A percentile compares a stretch with the other conserved stretches of the same genome.
phyloP scores from a whole-genome alignment of 768 basidiomycete genomes.

The Naganishia randhawae region DNA sequence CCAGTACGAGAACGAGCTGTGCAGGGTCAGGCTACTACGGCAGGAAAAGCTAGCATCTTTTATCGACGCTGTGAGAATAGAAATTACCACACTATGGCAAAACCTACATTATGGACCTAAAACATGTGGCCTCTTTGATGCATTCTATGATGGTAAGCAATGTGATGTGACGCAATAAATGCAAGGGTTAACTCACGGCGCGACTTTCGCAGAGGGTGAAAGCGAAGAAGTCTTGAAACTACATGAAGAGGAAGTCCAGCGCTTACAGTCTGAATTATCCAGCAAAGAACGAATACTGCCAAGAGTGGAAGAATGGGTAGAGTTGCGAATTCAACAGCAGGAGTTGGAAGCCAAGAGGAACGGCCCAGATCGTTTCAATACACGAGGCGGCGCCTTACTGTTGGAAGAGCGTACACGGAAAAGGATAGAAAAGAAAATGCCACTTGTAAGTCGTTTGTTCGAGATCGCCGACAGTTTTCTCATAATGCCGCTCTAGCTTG shows the following conservation, averaged over 20 bases:
- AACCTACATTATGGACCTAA: slow-evolving; percentile 80
- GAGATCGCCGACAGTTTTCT: background rate
- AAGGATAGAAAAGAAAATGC: slow-evolving; percentile 85
- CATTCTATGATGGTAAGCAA: slow-evolving; percentile 72
- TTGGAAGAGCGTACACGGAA: slow-evolving; percentile 98
- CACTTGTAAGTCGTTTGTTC: slow-evolving; percentile 62
- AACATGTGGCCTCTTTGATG: slow-evolving; percentile 73
- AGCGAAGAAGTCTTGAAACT: slow-evolving; percentile 72
- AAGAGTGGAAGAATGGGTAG: slow-evolving; percentile 79
- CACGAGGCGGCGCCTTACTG: slow-evolving; percentile 55
- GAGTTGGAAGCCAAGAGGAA: slow-evolving; percentile 61
- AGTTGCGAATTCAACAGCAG: slow-evolving; percentile 82
- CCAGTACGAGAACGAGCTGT: slow-evolving; percentile 79
- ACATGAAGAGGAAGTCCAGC: slow-evolving; percentile 78
- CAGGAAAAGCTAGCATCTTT: slow-evolving; percentile 81
- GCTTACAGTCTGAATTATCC: slow-evolving; percentile 76
- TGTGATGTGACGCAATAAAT: background rate
- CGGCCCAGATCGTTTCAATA: slow-evolving; percentile 47
- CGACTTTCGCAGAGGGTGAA: background rate
- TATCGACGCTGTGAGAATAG: slow-evolving; percentile 71
- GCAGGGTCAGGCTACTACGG: slow-evolving; percentile 83
- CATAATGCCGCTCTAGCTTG: slow-evolving; percentile 60
- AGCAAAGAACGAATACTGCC: slow-evolving; percentile 71
- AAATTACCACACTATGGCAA: slow-evolving; percentile 78
- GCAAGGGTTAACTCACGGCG: background rate